Evolutionary conservation across 2,329 filamentous ascomycete species (phyloP).

Genomic region (Teratosphaeria destructans): DNA sequence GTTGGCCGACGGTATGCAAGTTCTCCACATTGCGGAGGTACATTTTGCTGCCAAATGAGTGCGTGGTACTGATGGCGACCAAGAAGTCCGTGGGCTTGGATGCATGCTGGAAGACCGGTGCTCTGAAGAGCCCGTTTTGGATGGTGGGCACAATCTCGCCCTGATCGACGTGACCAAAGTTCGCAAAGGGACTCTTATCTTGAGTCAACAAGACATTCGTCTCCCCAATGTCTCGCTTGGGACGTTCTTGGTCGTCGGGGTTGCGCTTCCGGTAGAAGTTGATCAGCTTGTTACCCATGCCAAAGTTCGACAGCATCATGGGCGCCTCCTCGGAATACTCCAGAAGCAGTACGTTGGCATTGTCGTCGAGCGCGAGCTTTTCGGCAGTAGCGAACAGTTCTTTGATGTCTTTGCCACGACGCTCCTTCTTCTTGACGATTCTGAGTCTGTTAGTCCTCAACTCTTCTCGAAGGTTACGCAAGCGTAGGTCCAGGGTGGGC

Average conservation of each 20-base stretch:
- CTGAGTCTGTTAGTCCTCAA: constrained; percentile 65
- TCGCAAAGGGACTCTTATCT: constrained; percentile 89
- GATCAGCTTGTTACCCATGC: constrained; percentile 91
- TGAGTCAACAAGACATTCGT: constrained; percentile 79
- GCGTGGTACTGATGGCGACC: constrained; percentile 71
- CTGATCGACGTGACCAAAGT: constrained; percentile 85
- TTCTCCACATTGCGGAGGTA: constrained; percentile 85
- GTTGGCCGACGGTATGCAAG: constrained; percentile 81
- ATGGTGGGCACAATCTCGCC: constrained; percentile 85
- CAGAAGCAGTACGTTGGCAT: constrained; percentile 75
- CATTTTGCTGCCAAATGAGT: constrained; percentile 65
- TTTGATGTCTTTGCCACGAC: constrained; percentile 67
- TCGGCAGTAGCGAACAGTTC: constrained; percentile 71
- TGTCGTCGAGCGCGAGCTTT: constrained; percentile 72
- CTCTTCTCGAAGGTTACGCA: constrained; percentile 45
- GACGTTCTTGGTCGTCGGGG: constrained; percentile 61
- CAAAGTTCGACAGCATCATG: constrained; percentile 85
- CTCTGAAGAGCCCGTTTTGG: constrained; percentile 91
- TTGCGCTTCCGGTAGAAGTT: constrained; percentile 92
- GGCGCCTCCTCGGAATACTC: constrained; percentile 96
- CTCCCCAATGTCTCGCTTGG: constrained; percentile 79
- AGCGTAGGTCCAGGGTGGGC: constrained; percentile 63
- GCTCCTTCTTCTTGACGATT: constrained; percentile 67
- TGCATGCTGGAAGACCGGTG: constrained; percentile 82
- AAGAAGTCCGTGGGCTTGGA: constrained; percentile 75